Evolutionary conservation across 768 basidiomycete genomes (phyloP), one percentile per base, ranked within the genome.

Genomic region (Cystobasidium ongulense): DNA sequence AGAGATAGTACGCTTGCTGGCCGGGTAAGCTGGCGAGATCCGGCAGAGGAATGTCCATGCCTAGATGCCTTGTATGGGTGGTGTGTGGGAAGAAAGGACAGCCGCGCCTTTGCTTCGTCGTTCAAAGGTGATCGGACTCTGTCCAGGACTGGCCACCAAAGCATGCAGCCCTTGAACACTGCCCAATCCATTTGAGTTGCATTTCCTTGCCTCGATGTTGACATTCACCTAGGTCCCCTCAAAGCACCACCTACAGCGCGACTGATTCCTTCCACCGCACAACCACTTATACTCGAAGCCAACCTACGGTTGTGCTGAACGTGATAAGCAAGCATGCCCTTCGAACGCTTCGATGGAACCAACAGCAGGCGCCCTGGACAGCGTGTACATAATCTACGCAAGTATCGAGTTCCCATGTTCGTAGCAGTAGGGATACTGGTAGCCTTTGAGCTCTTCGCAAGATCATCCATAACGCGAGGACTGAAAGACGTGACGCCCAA

Each of bases 311-410:
- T 21, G 23, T 25, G 8, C 57, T 61, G 31, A n/a, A 38, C 36
- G 57, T 38, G 36, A 31, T 38, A 31, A 31, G 57, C 57, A 38
- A 61, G 57, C 57, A 61, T 64, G 63, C 63, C 63, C 7, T 64
- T 64, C 38, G 63, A 64, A 64, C 63, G 63, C 63, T 64, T 64
- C 35, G 63, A 64, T 64, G 63, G 63, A n/a, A n/a, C n/a, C 31
- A 35, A 23, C 38, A 38, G 63, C 38, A 27, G 36, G 36, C 63
- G 63, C 15, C 36, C 63, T 36, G 35, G 36, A 15, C 63, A 46
- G 35, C 63, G 63, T 39, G 23, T 29, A 23, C 11, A 64, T 25
- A 4, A 25, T 5, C 41, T 64, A 25, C 63, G 63, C 4, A 64
- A 38, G 63, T 46, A 5, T 13, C 25, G 36, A 11, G 25, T 41